A percentile compares a stretch with the other conserved stretches of the same genome.
phyloP scores from a whole-genome alignment of 331 rosid species.

The Quercus tomentella region DNA sequence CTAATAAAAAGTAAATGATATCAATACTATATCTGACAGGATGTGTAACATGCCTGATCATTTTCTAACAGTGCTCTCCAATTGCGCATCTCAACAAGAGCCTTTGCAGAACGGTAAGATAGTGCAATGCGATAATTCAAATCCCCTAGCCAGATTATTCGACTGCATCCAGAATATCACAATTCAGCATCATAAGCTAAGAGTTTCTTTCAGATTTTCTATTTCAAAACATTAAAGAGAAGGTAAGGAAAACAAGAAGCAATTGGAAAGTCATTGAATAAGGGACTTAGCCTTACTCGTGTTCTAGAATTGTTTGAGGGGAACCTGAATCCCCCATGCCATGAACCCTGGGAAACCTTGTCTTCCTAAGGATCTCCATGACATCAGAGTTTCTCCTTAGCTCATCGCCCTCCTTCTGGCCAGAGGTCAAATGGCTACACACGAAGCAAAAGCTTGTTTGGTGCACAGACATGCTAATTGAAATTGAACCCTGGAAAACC shows the following conservation, averaged over 20 bases:
- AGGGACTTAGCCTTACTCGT: conserved; percentile 74
- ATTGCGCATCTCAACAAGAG: conserved; percentile 96
- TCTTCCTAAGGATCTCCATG: conserved; percentile 95
- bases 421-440: conserved; percentile 97
- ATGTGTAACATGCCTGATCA: conserved; percentile 72
- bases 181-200: background rate
- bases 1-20: background rate
- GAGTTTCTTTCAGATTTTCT: background rate
- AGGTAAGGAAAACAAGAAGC: background rate
- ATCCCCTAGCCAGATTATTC: conserved; percentile 97
- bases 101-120: conserved; percentile 92
- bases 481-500: conserved; percentile 92
- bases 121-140: conserved; percentile 95
- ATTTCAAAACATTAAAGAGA: conserved; percentile 7
- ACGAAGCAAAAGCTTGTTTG: conserved; percentile 98
- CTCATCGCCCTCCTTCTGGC: conserved; percentile 99
- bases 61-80: conserved; percentile 90
- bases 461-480: conserved; percentile 98
- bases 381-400: conserved; percentile 94
- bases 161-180: conserved; percentile 53
- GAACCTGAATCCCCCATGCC: conserved; percentile 68
- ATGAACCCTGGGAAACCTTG: conserved; percentile 89
- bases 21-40: conserved; percentile 7
- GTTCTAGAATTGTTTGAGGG: conserved; percentile 88
- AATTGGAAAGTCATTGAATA: background rate